Evolutionary conservation across 768 basidiomycete species (phyloP), one percentile per base, ranked within the genome.

Genomic region (Leccinum variicolor): DNA sequence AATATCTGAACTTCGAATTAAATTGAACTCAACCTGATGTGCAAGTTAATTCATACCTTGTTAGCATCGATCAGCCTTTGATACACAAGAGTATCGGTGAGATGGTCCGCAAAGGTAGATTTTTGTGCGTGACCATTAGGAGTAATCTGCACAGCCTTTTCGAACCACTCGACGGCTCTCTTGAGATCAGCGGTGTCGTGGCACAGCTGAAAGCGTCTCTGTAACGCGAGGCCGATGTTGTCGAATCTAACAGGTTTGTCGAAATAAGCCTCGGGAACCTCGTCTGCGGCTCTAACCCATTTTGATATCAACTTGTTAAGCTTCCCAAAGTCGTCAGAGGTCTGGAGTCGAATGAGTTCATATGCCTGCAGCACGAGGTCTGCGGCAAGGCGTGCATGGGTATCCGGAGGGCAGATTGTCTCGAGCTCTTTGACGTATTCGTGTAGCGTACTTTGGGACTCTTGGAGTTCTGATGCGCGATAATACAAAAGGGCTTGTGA

Each of bases 341-440:
- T 10, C n/a, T 17, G 23, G 1, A 19, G n/a, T 2, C 3, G 17
- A 39, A 19, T 39, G 5, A 23, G 43, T 9, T 7, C 36, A 11
- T 26, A 53, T 1, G 52, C 60, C 26, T 62, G 55, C 0, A 56
- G 21, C 25, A 19, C 14, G 4, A 62, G 53, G 21, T 36, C 51
- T 5, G 41, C 33, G 11, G 61, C 53, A 5, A 33, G 55, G 23
- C 8, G 39, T 25, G 52, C 54, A 8, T 62, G 45, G 23, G 28
- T 51, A 3, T 29, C 45, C 8, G 0, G 21, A 17, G n/a, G 5
- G 3, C 39, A 58, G 19, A 11, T 36, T 1, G 10, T 25, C 11
- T 29, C 28, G 1, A 47, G 21, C 13, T 53, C 50, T 9, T 17
- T 15, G 13, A n/a, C 6, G 19, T 54, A 52, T 23, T 53, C 43